Base-by-base conservation (phyloP, 2,329 filamentous ascomycete species). In the Aspergillus vadensis region DNA sequence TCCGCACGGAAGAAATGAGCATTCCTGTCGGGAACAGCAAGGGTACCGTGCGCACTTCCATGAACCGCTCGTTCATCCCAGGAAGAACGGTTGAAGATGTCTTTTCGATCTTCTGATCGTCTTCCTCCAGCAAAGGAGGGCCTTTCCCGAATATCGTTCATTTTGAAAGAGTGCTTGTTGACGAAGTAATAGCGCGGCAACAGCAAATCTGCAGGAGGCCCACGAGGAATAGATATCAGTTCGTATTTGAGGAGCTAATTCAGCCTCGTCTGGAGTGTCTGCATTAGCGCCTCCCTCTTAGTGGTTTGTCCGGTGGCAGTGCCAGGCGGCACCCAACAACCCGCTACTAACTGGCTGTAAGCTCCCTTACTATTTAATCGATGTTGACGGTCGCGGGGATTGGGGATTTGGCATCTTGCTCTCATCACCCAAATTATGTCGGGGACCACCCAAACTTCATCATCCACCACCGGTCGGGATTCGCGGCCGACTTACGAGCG, bases 41-140 rank as follows among this genome's bases (percentile, higher is more conserved):
- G 39, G 19, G 39, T 4, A 2, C 17, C 3, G 10, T 12, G 39
- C 17, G 39, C 39, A 2, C 39, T 21, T 6, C 0, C 17, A 5
- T 12, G 39, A 43, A 14, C 8, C 5, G 17, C 39, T 21, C 19
- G 39, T 6, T 43, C 39, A 43, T 43, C n/a, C 39, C 39, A 43
- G 1, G 12, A 10, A 19, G 6, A 12, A 1, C n/a, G 39, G 39
- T 43, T 4, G 8, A 43, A 43, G 8, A 4, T 21, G n/a, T 12
- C 19, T 5, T 17, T 10, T 6, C 39, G 39, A 17, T 43, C 39
- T 12, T 2, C 7, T 0, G 39, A n/a, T 17, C 17, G 39, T 1
- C 15, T 19, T 2, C 39, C 2, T 17, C 9, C 0, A 1, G 3
- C 4, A 1, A 4, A 43, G 17, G 39, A 12, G 0, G n/a, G 3